A percentile compares a stretch with the other conserved stretches of the same genome.
Conservation (phyloP, 208 protist species). For the Zelonia costaricensis region DNA sequence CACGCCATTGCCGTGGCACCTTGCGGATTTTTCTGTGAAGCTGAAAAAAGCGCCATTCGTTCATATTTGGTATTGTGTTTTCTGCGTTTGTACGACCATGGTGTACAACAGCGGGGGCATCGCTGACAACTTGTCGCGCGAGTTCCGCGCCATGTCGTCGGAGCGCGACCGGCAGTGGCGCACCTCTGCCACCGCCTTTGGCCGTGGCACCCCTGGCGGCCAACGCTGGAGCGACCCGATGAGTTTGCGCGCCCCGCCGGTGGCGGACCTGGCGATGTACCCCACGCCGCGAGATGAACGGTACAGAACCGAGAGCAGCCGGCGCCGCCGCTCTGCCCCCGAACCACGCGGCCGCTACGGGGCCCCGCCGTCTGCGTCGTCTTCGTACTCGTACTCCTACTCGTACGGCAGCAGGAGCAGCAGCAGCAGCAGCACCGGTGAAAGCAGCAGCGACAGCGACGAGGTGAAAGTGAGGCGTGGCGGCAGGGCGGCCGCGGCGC, state of each 20-base stretch:
- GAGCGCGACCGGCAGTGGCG: slow-evolving; percentile 4
- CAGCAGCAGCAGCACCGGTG: not conserved
- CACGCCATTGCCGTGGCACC: too few relatives aligned
- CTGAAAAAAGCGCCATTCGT: not conserved
- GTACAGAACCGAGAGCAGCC: too few relatives aligned
- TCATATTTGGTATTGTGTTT: not conserved
- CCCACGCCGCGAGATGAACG: too few relatives aligned
- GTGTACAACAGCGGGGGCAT: not conserved
- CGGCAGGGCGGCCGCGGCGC: too few relatives aligned
- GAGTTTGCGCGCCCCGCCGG: not conserved
- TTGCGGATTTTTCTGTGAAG: too few relatives aligned
- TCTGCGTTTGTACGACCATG: not conserved
- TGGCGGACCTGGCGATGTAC: too few relatives aligned
- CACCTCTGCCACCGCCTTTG: not conserved
- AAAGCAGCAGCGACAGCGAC: too few relatives aligned
- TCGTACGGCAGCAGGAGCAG: slow-evolving; percentile 6
- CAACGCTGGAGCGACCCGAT: not conserved
- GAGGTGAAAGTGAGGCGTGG: too few relatives aligned
- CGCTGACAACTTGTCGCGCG: slow-evolving; percentile 13
- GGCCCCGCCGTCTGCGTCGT: not conserved
- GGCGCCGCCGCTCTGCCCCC: too few relatives aligned
- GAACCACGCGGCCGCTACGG: not conserved
- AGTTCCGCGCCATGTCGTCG: slow-evolving; percentile 28
- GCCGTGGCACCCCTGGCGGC: too few relatives aligned
- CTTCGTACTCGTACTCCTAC: slow-evolving; percentile 30